phyloP scores from a whole-genome alignment of 176 grass and related monocot genomes.

The barley (Hordeum vulgare) region DNA sequence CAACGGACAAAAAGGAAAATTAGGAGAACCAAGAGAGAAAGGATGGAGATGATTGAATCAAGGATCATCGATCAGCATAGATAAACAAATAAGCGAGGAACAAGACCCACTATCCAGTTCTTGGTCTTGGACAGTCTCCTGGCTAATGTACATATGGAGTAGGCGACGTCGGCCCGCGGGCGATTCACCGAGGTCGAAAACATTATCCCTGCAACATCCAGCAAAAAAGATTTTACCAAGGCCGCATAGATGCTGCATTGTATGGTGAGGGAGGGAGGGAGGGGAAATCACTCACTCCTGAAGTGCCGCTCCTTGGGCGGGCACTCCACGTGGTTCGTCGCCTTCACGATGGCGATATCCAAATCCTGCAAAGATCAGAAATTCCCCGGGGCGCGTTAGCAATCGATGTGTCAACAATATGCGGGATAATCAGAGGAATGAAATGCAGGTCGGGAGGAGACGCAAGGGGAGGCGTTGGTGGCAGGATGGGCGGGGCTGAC shows the following conservation, averaged over 20 bases:
- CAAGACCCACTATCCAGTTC: slow-evolving; percentile 79
- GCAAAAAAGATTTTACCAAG: not conserved
- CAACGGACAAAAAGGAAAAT: not conserved
- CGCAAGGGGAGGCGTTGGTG: not conserved
- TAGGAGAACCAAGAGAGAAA: not conserved
- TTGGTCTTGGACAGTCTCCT: slow-evolving; percentile 89
- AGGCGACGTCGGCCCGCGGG: slow-evolving; percentile 84
- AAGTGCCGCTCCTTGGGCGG: slow-evolving; percentile 91
- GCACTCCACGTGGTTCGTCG: slow-evolving; percentile 88
- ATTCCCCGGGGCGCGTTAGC: not conserved
- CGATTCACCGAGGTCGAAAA: slow-evolving; percentile 42
- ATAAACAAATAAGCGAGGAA: not conserved
- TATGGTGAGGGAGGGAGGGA: not conserved
- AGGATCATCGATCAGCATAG: not conserved
- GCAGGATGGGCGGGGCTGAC: slow-evolving; percentile 4
- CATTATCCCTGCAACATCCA: slow-evolving; percentile 56
- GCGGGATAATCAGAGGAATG: not conserved
- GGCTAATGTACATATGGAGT: slow-evolving; percentile 65
- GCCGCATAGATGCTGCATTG: not conserved
- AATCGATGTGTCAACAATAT: not conserved
- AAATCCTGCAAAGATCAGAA: slow-evolving; percentile 48
- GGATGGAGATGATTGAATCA: not conserved
- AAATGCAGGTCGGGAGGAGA: not conserved
- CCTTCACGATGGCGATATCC: slow-evolving; percentile 97
- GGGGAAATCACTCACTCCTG: slow-evolving; percentile 66